Conservation (phyloP, 129 eudicot genomes). For the Arctium minus region DNA sequence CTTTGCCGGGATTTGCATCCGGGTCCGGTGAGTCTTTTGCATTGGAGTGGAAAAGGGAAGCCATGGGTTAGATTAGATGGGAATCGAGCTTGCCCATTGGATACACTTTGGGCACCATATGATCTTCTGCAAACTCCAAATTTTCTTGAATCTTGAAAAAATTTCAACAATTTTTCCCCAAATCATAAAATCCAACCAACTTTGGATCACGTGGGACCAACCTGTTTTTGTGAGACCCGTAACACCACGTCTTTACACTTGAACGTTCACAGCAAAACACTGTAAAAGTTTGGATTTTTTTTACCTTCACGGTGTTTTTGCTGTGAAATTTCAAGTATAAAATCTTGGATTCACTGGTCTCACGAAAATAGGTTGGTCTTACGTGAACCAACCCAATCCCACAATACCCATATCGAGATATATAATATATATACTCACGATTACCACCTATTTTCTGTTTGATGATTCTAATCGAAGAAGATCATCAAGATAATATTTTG, state of each 20-base stretch:
- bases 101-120: conserved; percentile 89
- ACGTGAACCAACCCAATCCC: neutral
- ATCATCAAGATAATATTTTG: conserved; percentile 1
- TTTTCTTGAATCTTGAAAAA: conserved; percentile 56
- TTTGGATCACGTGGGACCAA: neutral
- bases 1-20: conserved; percentile 82
- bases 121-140: conserved; percentile 62
- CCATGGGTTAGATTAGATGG: conserved; percentile 89
- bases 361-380: neutral
- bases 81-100: conserved; percentile 70
- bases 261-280: too few relatives aligned
- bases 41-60: conserved; percentile 97
- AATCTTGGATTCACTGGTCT: neutral
- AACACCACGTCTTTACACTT: too few relatives aligned
- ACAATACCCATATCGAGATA: too few relatives aligned
- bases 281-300: neutral
- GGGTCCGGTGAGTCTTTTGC: conserved; percentile 89
- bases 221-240: too few relatives aligned
- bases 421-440: neutral
- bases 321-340: too few relatives aligned
- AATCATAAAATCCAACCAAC: conserved; percentile 6
- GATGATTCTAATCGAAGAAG: neutral
- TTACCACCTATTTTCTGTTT: neutral
- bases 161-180: neutral
- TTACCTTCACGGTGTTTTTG: neutral